These are phyloP conservation scores for Suillus plorans DNA, from an alignment of 768 basidiomycete genomes.

Conservation along the genomic window DNA sequence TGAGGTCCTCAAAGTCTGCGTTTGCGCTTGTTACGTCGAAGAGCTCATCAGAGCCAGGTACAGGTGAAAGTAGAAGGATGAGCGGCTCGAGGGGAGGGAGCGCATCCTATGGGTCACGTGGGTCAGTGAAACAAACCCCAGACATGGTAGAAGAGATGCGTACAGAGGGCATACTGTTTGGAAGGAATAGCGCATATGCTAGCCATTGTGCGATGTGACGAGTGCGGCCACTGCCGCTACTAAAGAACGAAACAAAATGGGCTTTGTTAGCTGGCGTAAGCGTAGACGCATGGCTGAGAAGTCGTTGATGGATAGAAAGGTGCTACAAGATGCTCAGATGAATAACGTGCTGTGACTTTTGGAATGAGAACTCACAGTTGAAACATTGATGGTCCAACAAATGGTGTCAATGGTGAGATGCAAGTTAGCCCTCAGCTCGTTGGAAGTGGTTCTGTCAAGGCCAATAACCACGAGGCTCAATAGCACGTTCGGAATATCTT, in stretches of 20 bases:
- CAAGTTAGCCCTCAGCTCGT: conserved; percentile 46
- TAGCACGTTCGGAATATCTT: conserved; percentile 50
- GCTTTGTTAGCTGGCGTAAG: conserved; percentile 52
- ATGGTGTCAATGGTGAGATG: conserved; percentile 46
- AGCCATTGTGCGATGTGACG: conserved; percentile 58
- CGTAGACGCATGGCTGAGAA: conserved; percentile 39
- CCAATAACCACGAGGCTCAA: conserved; percentile 53
- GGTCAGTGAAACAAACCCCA: neutral
- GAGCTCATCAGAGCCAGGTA: conserved; percentile 39
- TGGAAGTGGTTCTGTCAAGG: conserved; percentile 50
- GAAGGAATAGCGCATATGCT: conserved; percentile 40
- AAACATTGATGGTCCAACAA: conserved; percentile 40
- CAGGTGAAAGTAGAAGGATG: conserved; percentile 48
- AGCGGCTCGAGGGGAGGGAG: conserved; percentile 54
- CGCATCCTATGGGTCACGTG: conserved; percentile 33
- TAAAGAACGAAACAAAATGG: conserved; percentile 49
- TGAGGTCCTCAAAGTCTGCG: conserved; percentile 63
- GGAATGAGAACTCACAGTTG: conserved; percentile 19
- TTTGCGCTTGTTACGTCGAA: conserved; percentile 55
- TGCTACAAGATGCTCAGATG: conserved; percentile 39
- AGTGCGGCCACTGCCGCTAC: conserved; percentile 47
- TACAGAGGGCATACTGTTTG: neutral
- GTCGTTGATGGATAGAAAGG: conserved; percentile 41
- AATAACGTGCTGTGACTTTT: neutral
- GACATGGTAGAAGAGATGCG: conserved; percentile 16